Evolutionary conservation across 2,329 filamentous ascomycete species (phyloP), one percentile per base, ranked within the genome.

Genomic region (Fusarium continuum): DNA sequence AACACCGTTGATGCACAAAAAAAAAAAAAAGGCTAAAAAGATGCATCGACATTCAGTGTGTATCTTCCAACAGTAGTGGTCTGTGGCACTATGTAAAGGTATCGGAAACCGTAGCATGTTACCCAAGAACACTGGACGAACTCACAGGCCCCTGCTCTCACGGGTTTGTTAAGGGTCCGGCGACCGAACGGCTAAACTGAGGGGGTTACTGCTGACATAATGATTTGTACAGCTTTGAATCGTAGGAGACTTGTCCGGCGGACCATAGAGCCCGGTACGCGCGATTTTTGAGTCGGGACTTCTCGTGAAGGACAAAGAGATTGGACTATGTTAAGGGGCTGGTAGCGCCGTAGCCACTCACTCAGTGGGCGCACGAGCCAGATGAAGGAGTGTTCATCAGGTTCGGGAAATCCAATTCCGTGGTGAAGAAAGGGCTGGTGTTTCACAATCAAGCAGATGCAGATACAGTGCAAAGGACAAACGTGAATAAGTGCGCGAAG

Each of bases 261-360:
- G 51, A 45, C 65, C 55, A 48, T 38, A 71, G 48, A 44, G 46
- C 43, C 47, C 7, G 54, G 53, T 71, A 71, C 67, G 34, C 56
- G 65, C 64, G 55, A 48, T 51, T 60, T 45, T 16, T 48, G 32
- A 25, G 20, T 34, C 45, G 40, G 54, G 38, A 61, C 58, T 66
- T 47, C 39, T 61, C 47, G 41, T 50, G 22, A 63, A 61, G 46
- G 55, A 62, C 36, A 67, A 68, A 26, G 67, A 70, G 55, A 70
- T 71, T 68, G 60, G 59, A 49, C 31, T 32, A n/a, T 61, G 56
- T 64, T 70, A 70, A 71, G 68, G 68, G 68, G 68, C 32, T 62
- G 64, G 55, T 65, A 70, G 64, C 49, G 68, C 53, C 57, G 57
- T 64, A 57, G 49, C 67, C 55, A 63, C 68, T 34, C 55, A 63